Conservation (phyloP, 2,329 filamentous ascomycete species). For the Periconia macrospinosa region DNA sequence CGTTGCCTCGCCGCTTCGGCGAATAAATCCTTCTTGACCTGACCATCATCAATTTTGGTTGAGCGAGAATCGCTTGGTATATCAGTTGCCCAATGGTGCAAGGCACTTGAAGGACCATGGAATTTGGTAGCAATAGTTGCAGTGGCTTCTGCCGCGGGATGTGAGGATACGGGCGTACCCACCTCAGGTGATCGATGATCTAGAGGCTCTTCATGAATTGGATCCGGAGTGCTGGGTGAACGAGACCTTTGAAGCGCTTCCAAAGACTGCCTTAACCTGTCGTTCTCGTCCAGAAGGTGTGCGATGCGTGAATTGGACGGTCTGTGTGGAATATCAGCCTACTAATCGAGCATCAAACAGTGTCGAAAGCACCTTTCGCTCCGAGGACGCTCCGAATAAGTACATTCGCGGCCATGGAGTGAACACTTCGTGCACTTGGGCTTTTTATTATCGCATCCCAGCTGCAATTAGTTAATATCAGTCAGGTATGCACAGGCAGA, state of each 20-base stretch:
- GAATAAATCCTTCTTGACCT: constrained; percentile 44
- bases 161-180: neutral
- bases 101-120: constrained; percentile 45
- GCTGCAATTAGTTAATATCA: constrained; percentile 26
- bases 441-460: constrained; percentile 53
- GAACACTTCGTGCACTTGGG: constrained; percentile 52
- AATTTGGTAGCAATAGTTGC: neutral
- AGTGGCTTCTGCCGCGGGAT: neutral
- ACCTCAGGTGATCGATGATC: neutral
- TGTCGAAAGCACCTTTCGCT: neutral
- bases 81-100: constrained; percentile 3
- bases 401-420: constrained; percentile 48
- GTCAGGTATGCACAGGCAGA: neutral
- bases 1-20: constrained; percentile 52
- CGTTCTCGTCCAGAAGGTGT: neutral
- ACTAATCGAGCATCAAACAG: neutral
- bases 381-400: constrained; percentile 31
- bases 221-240: neutral
- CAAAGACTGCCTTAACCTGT: neutral
- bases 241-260: neutral
- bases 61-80: neutral
- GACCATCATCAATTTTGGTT: neutral
- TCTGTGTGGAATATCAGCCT: neutral
- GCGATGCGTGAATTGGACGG: neutral
- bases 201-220: neutral